These are phyloP conservation scores for Yamadazyma siamensis DNA, from an alignment of 1,139 yeast genomes.

Conservation along the genomic window DNA sequence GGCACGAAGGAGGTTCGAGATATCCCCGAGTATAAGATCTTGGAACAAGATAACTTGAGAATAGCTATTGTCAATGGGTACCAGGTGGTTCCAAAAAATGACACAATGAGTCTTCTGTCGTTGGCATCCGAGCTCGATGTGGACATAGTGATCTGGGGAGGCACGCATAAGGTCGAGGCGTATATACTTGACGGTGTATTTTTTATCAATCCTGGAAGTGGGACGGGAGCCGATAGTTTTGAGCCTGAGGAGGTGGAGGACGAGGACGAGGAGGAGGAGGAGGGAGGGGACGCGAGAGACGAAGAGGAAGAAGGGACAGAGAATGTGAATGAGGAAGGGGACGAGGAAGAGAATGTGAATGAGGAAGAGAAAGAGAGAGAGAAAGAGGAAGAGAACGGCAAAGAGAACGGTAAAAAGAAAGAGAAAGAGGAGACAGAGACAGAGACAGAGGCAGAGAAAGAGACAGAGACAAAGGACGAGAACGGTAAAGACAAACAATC, in stretches of 20 bases:
- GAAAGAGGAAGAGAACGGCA: conserved; percentile 15
- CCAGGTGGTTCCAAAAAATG: conserved; percentile 79
- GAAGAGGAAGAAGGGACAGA: conserved; percentile 18
- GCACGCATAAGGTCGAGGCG: conserved; percentile 89
- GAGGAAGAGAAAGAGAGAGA: conserved; percentile 28
- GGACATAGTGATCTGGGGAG: conserved; percentile 94
- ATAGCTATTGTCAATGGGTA: conserved; percentile 87
- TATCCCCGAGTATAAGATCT: conserved; percentile 63
- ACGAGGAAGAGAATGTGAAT: conserved; percentile 16
- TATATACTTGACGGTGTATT: conserved; percentile 90
- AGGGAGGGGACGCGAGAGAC: conserved; percentile 32
- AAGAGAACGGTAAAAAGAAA: conserved; percentile 10
- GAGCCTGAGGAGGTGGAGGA: conserved; percentile 39
- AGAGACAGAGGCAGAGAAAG: conserved; percentile 9
- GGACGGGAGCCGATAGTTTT: conserved; percentile 81
- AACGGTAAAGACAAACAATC: conserved; percentile 8
- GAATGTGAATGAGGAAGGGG: conserved; percentile 9
- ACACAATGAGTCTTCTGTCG: conserved; percentile 77
- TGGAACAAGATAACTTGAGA: conserved; percentile 66
- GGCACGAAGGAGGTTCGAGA: conserved; percentile 28
- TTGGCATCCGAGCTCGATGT: conserved; percentile 91
- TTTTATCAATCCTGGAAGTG: conserved; percentile 93
- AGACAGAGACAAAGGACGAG: conserved; percentile 7
- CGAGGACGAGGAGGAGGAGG: conserved; percentile 45
- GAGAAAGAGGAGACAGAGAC: conserved; percentile 11